These are phyloP conservation scores for Wickerhamiella qilinensis DNA, from an alignment of 805 yeast species.

Conservation along the genomic window DNA sequence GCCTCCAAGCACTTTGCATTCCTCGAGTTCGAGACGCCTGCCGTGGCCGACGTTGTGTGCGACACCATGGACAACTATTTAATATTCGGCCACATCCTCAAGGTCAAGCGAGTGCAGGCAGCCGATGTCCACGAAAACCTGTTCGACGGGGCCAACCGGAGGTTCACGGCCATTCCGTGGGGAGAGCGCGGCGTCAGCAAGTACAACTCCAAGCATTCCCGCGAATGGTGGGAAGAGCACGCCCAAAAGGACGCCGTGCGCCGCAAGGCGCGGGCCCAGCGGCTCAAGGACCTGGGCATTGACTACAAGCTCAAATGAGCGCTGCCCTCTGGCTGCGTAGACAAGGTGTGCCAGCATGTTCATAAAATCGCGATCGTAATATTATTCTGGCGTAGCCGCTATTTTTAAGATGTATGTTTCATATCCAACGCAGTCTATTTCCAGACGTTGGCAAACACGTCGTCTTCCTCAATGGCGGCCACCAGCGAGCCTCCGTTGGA, in stretches of 20 bases:
- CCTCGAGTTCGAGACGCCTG: conserved; percentile 57
- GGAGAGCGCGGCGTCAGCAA: conserved; percentile 34
- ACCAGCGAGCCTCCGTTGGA: conserved; percentile 1
- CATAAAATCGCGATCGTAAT: too few species aligned
- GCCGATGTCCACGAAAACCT: conserved; percentile 30
- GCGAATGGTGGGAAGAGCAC: conserved; percentile 39
- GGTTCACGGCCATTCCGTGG: conserved; percentile 46
- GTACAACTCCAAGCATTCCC: conserved; percentile 42
- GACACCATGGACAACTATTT: conserved; percentile 95
- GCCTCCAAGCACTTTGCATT: conserved; percentile 84
- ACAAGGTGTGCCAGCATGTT: too few species aligned
- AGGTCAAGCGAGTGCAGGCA: conserved; percentile 40
- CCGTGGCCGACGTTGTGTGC: conserved; percentile 75
- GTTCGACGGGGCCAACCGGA: conserved; percentile 39
- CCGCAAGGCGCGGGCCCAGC: conserved; percentile 29
- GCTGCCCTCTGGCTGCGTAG: too few species aligned
- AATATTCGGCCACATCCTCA: conserved; percentile 70
- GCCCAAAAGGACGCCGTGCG: conserved; percentile 30
- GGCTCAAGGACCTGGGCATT: conserved; percentile 42
- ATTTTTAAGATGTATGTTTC: conserved; percentile 1
- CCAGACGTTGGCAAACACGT: conserved; percentile 25
- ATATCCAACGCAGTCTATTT: conserved; percentile 9
- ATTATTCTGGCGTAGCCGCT: too few species aligned
- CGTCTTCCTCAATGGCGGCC: conserved; percentile 17
- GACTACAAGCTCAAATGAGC: conserved; percentile 23